phyloP scores from a whole-genome alignment of 1,284 basidiomycete species.

The Abortiporus biennis region DNA sequence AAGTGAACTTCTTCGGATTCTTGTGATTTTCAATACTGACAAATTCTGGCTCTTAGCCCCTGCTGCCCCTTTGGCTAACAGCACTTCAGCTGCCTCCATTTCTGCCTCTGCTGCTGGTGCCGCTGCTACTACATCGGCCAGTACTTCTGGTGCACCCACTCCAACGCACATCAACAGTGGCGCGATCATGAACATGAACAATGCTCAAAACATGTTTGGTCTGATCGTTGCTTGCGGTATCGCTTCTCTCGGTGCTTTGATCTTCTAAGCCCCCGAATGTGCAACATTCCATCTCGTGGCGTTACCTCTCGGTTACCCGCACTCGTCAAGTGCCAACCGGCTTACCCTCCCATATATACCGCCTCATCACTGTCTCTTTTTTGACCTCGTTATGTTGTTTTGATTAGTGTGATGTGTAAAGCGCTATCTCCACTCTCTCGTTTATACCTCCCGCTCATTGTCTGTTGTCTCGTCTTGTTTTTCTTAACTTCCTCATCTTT shows the following conservation, averaged over 20 bases:
- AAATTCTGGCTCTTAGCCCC: too few species aligned
- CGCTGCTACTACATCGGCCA: constrained; percentile 9
- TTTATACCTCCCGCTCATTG: background rate
- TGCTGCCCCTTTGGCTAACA: constrained; percentile 9
- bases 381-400: background rate
- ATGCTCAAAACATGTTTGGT: constrained; percentile 15
- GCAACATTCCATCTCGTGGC: background rate
- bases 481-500: too few species aligned
- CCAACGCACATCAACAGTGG: constrained; percentile 13
- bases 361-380: background rate
- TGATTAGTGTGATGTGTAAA: background rate
- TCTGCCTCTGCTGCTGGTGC: constrained; percentile 7
- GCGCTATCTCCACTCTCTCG: background rate
- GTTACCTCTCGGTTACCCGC: background rate
- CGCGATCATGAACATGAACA: constrained; percentile 7
- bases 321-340: background rate
- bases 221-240: constrained; percentile 20
- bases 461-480: too few species aligned
- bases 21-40: background rate
- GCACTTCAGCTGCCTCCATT: constrained; percentile 10
- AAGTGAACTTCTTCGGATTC: constrained; percentile 13
- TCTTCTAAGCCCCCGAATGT: constrained; percentile 15
- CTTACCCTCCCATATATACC: background rate
- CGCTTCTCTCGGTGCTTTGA: constrained; percentile 19
- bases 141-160: constrained; percentile 5